Percentiles rank a stretch among this genome's conserved stretches.
phyloP scores from a whole-genome alignment of 495 filamentous ascomycete genomes.

The Xylaria scruposa region DNA sequence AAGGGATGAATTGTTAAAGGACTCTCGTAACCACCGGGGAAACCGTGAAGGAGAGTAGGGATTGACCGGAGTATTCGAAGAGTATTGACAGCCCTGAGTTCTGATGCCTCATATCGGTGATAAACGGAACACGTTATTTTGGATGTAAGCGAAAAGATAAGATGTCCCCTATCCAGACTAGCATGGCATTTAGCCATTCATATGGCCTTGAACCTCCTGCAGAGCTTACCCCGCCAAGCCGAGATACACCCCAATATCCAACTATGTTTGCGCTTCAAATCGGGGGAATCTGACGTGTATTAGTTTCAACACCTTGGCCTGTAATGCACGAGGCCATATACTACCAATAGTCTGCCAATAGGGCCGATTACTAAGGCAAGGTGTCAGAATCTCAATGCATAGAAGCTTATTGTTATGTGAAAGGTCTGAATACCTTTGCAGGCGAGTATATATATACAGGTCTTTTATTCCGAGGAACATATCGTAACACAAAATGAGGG shows the following conservation, averaged over 20 bases:
- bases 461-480: neutral
- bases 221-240: neutral
- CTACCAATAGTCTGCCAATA: neutral
- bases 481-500: neutral
- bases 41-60: too few relatives aligned
- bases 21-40: too few relatives aligned
- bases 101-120: too few relatives aligned
- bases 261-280: neutral
- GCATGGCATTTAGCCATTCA: neutral
- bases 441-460: neutral
- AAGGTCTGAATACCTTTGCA: neutral
- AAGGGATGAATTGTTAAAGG: too few relatives aligned
- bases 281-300: neutral
- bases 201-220: neutral
- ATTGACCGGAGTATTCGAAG: too few relatives aligned
- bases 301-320: neutral
- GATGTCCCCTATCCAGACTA: neutral
- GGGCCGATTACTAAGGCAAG: neutral
- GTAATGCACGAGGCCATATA: neutral
- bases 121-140: neutral
- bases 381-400: neutral
- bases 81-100: too few relatives aligned
- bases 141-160: neutral
- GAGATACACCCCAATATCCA: neutral
- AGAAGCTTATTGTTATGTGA: neutral